Evolutionary conservation across 257 asterid genomes (phyloP).

Genomic region (Primulina tabacum): DNA sequence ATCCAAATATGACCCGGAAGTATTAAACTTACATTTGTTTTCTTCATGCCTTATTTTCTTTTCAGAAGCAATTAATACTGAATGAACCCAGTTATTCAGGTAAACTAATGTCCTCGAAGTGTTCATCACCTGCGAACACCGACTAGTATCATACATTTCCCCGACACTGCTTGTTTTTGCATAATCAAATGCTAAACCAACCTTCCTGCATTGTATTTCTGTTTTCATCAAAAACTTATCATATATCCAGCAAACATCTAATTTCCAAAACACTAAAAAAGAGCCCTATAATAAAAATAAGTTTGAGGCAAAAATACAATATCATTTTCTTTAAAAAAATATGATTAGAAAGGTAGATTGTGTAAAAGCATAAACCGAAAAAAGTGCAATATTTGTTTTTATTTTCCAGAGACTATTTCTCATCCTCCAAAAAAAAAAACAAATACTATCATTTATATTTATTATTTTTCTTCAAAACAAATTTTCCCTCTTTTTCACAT

Average conservation of each 20-base stretch:
- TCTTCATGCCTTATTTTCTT: conserved; percentile 47
- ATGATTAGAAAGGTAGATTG: conserved; percentile 4
- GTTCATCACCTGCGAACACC: conserved; percentile 47
- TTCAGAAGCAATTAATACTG: conserved; percentile 55
- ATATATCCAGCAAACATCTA: conserved; percentile 14
- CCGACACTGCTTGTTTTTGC: conserved; percentile 40
- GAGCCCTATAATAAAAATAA: not conserved
- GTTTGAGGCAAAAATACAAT: conserved; percentile 5
- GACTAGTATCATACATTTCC: conserved; percentile 29
- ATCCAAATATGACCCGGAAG: conserved; percentile 52
- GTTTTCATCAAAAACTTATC: conserved; percentile 25
- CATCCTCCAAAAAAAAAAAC: not conserved
- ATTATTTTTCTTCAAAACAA: not conserved
- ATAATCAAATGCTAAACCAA: conserved; percentile 59
- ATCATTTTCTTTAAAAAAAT: not conserved
- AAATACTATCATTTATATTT: too few relatives aligned
- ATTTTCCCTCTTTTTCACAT: not conserved
- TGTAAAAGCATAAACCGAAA: conserved; percentile 5
- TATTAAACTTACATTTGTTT: conserved; percentile 30
- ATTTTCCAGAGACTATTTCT: not conserved
- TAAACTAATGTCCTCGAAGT: conserved; percentile 55
- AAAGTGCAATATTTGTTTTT: not conserved
- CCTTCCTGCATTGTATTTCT: conserved; percentile 57
- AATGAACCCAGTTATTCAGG: conserved; percentile 70
- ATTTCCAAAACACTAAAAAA: not conserved